phyloP scores from a whole-genome alignment of 306 rosid genomes.

The Phaseolus lunatus region DNA sequence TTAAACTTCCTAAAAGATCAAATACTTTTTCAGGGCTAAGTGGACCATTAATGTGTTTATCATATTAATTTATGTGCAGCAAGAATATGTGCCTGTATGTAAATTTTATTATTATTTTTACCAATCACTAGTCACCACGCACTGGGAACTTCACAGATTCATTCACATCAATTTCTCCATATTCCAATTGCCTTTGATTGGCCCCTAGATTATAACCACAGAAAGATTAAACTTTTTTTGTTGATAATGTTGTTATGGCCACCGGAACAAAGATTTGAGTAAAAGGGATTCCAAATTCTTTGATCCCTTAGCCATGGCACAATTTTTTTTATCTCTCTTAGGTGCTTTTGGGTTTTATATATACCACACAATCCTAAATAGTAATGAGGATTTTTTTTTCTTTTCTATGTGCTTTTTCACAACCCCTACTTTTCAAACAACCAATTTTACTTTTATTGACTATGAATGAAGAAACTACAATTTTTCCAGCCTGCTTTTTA shows the following conservation, averaged over 20 bases:
- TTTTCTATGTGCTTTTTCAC: conserved; percentile 14
- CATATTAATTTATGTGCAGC: no score
- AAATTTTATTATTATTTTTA: conserved; percentile 11
- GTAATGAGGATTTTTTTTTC: conserved; percentile 32
- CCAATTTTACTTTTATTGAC: conserved; percentile 32
- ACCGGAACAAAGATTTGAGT: conserved; percentile 27
- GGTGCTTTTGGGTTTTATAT: conserved; percentile 40
- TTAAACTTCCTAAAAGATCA: conserved; percentile 42
- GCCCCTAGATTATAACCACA: conserved; percentile 29
- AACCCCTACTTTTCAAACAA: conserved; percentile 45
- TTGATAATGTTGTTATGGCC: conserved; percentile 42
- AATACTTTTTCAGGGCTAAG: conserved; percentile 46
- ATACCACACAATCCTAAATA: conserved; percentile 32
- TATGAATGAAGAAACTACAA: conserved; percentile 18
- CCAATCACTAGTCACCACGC: conserved; percentile 17
- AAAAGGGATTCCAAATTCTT: conserved; percentile 53
- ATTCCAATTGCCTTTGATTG: conserved; percentile 34
- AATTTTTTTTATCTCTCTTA: conserved; percentile 36
- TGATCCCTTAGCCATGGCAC: conserved; percentile 36
- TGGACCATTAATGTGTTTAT: neutral
- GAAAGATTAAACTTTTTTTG: conserved; percentile 35
- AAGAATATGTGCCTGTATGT: neutral
- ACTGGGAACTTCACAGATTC: conserved; percentile 43
- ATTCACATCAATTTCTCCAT: conserved; percentile 28
- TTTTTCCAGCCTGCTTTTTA: neutral